Percentiles rank a stretch among this genome's conserved stretches.
Evolutionary conservation across 257 asterid genomes (phyloP).

Genomic region (Cordia subcordata): DNA sequence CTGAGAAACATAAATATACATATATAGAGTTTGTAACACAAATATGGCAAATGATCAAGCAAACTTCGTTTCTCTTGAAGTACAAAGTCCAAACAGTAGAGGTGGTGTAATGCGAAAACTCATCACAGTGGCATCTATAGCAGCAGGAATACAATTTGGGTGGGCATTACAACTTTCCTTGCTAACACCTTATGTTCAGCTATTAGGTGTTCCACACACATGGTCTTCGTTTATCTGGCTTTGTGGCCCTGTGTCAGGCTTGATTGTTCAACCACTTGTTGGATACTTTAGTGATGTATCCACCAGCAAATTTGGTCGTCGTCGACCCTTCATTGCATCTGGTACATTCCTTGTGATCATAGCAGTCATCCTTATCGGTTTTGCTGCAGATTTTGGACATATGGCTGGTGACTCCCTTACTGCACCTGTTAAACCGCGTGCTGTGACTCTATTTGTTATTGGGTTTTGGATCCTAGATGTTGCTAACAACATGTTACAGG

Average conservation of each 20-base stretch:
- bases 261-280: slow-evolving; percentile 4
- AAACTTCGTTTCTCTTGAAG: too few relatives aligned
- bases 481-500: slow-evolving; percentile 5
- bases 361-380: too few relatives aligned
- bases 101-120: neutral
- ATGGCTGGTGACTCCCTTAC: too few relatives aligned
- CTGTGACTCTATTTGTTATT: neutral
- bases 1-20: too few relatives aligned
- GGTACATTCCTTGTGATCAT: too few relatives aligned
- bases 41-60: too few relatives aligned
- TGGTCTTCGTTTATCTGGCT: neutral
- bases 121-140: neutral
- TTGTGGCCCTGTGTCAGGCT: slow-evolving; percentile 1
- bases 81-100: too few relatives aligned
- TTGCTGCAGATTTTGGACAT: too few relatives aligned
- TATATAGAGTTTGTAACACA: too few relatives aligned
- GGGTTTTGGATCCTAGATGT: slow-evolving; percentile 2
- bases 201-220: neutral
- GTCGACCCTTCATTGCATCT: neutral
- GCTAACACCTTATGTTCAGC: neutral
- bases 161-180: too few relatives aligned
- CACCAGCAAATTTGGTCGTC: neutral
- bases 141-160: slow-evolving; percentile 1
- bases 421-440: neutral
- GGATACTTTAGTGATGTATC: neutral